A percentile compares a stretch with the other conserved stretches of the same genome.
These are phyloP conservation scores for Diplodia scrobiculata DNA, from an alignment of 2,329 filamentous ascomycete genomes.

Conservation along the genomic window DNA sequence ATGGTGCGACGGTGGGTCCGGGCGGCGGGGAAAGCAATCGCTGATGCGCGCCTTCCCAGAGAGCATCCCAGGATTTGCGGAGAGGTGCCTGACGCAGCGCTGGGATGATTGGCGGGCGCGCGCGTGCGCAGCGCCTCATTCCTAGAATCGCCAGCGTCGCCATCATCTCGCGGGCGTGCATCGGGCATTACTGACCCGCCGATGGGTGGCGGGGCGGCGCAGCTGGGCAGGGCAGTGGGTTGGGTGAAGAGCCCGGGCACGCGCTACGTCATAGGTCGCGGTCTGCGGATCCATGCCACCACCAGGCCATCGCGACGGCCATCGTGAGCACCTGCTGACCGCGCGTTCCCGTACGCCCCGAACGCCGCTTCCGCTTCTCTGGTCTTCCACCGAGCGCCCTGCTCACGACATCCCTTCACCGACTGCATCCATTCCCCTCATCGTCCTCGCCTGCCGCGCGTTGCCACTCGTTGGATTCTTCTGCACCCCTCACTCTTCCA, in stretches of 20 bases:
- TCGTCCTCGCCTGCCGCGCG: not conserved
- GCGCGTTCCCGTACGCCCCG: conserved; percentile 14
- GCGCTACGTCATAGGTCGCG: not conserved
- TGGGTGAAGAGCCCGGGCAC: not conserved
- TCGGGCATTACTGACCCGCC: conserved; percentile 4
- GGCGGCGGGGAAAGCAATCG: conserved; percentile 14
- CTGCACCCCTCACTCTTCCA: not conserved
- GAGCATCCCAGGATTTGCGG: conserved; percentile 2
- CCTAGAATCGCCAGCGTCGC: not conserved
- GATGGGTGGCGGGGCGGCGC: conserved; percentile 9
- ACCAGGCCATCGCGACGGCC: not conserved
- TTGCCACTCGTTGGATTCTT: conserved; percentile 9
- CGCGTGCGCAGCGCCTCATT: conserved; percentile 9
- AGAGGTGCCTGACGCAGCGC: conserved; percentile 2
- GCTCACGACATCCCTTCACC: conserved; percentile 14
- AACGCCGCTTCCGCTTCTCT: not conserved
- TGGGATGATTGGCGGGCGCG: conserved; percentile 1
- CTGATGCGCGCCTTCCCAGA: conserved; percentile 14
- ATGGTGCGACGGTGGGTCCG: not conserved
- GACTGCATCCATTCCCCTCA: not conserved
- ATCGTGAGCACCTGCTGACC: conserved; percentile 12
- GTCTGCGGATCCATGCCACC: not conserved
- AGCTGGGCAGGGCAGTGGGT: not conserved
- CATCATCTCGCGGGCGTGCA: not conserved
- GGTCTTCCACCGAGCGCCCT: not conserved